Base-by-base conservation (phyloP, 768 basidiomycete species). In the Coprinopsis cinerea region DNA sequence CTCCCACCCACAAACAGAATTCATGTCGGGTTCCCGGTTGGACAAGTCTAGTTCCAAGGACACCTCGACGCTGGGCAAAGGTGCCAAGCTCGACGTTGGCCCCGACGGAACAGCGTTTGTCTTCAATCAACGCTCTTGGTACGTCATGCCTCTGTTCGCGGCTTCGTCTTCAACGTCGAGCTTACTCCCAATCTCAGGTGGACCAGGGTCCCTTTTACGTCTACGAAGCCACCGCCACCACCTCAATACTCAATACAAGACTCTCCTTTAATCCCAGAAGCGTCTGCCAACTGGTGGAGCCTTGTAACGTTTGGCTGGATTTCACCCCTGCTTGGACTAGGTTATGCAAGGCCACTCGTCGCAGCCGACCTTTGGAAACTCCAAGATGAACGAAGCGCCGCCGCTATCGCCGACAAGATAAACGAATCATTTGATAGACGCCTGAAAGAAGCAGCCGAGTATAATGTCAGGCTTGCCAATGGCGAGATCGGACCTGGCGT, bases 311-410 rank as follows among this genome's bases (percentile, higher is more conserved):
- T 92, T 55, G 64, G 65, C 37, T 93, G 92, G 91, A 74, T 93
- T 17, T 82, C 81, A 2, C 77, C 80, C 2, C 65, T 93, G 20
- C 74, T 94, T 54, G 63, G 69, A 9, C 69, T 92, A 10, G 92
- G 92, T 6, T 92, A 91, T 59, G 75, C 80, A 6, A 78, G 92
- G 6, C 88, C 92, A 1, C 74, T 95, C 2, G 85, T 92, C 59
- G 81, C 83, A 0, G 66, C 84, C 0, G 92, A 94, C 64, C 71
- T 94, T 2, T 93, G 84, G 73, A 86, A 81, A 64, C 78, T 93
- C 22, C 81, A 81, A 51, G 77, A 82, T 30, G 63, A 77, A 18
- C 77, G 82, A 22, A 71, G 77, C 1, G 76, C 91, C 0, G 74
- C 70, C 1, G 58, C 67, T 14, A 78, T 92, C 32, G 85, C 87